These are phyloP conservation scores for Cercophora sp. DNA, from an alignment of 495 filamentous ascomycete species.

Conservation along the genomic window DNA sequence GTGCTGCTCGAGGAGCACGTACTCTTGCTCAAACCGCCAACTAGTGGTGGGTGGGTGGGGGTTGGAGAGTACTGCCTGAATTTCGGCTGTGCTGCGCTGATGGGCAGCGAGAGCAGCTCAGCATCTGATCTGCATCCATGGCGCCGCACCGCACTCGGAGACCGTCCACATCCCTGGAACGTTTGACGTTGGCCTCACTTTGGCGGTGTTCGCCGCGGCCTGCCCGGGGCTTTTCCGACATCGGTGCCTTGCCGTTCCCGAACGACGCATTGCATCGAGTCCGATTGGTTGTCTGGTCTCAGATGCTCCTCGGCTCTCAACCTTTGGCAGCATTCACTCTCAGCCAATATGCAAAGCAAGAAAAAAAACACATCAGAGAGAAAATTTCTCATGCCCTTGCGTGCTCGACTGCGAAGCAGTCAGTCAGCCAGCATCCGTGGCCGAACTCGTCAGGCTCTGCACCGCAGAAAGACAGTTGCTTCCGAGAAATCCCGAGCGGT, in stretches of 20 bases:
- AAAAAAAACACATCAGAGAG: not conserved
- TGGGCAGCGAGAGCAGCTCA: too few relatives aligned
- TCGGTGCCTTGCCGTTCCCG: slow-evolving; percentile 7
- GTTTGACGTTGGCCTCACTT: not conserved
- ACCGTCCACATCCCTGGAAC: not conserved
- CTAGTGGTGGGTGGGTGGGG: too few relatives aligned
- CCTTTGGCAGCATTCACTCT: too few relatives aligned
- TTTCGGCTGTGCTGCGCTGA: too few relatives aligned
- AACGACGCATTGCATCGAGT: not conserved
- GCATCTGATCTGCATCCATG: slow-evolving; percentile 4
- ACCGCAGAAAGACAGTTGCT: not conserved
- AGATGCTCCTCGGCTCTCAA: too few relatives aligned
- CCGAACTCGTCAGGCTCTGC: not conserved
- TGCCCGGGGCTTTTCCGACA: not conserved
- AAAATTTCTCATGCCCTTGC: too few relatives aligned
- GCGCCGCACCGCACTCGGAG: not conserved
- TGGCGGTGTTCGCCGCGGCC: slow-evolving; percentile 3
- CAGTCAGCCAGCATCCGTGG: not conserved
- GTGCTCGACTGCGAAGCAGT: not conserved
- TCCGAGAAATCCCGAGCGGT: slow-evolving; percentile 26
- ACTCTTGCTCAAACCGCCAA: too few relatives aligned
- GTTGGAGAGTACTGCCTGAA: slow-evolving; percentile 4
- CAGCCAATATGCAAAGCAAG: not conserved
- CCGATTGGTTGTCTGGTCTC: slow-evolving; percentile 5
- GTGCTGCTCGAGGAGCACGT: not conserved